Evolutionary conservation across 345 rosid species (phyloP), one percentile per base, ranked within the genome.

Genomic region (Citrus mangshanensis): DNA sequence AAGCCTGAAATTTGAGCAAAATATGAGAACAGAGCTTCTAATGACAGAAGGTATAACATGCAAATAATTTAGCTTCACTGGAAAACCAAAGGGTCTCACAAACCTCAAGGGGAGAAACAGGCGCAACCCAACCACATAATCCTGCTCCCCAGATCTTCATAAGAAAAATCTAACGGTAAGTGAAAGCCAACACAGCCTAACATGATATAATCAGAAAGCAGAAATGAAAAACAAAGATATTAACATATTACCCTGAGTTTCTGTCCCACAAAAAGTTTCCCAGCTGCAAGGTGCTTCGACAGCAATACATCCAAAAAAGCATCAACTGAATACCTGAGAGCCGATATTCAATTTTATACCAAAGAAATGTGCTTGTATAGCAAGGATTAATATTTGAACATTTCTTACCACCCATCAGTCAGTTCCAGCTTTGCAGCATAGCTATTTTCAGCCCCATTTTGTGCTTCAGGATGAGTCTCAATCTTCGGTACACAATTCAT

Each of bases 81-180:
- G 73, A 76, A 81, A 85, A 12, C 27, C 35, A 63, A 80, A 80
- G 70, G 55, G 70, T 73, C 64, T 46, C 67, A 78, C 81, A 77
- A 85, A 93, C 97, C 97, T 95, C 92, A n/a, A 92, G 90, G 24
- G 96, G 96, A 80, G 98, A 92, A 89, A 89, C 85, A 77, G 97
- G 97, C 73, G 92, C 89, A 83, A 64, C 88, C 95, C 97, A 95
- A 64, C 98, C 97, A 86, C 84, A 76, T 62, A 95, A 80, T 83
- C 89, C 86, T 74, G 99, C 98, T 79, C 98, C 97, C 83, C 93
- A 90, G 70, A 93, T 88, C 99, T 95, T 83, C 79, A 82, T 27
- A 78, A 78, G 77, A 88, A 63, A 88, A 67, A 75, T 60, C 73
- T 69, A 80, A 80, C 32, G 10, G 59, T 82, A 67, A 86, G 84